Percentiles rank a stretch among this genome's conserved stretches.
These are phyloP conservation scores for Piper betle DNA, from an alignment of 164 flowering plant species.

Conservation along the genomic window DNA sequence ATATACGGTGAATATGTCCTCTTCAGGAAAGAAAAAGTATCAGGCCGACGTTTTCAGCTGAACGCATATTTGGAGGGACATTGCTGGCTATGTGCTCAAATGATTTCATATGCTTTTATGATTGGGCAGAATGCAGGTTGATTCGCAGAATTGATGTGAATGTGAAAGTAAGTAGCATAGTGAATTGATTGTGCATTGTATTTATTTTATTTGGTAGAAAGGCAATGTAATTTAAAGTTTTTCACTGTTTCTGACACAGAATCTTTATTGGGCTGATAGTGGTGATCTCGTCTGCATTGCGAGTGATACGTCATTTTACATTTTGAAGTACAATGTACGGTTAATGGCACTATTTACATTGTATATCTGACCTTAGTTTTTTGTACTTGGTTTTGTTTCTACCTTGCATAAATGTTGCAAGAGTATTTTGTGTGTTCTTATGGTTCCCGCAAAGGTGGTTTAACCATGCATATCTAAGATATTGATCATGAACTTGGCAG, in stretches of 20 bases:
- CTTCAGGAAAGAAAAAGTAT: slow-evolving; percentile 87
- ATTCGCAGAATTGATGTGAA: slow-evolving; percentile 84
- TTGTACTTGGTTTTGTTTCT: not conserved
- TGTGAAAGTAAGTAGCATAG: slow-evolving; percentile 54
- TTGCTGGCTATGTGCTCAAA: slow-evolving; percentile 91
- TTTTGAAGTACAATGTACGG: slow-evolving; percentile 89
- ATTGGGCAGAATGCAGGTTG: slow-evolving; percentile 97
- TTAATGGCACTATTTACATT: not conserved
- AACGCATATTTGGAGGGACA: slow-evolving; percentile 80
- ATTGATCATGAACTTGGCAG: slow-evolving; percentile 27
- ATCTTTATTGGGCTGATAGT: slow-evolving; percentile 98
- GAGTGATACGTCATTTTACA: slow-evolving; percentile 83
- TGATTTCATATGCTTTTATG: slow-evolving; percentile 95
- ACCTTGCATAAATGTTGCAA: not conserved
- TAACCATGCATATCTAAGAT: no score
- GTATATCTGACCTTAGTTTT: not conserved
- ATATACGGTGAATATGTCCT: not conserved
- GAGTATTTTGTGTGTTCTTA: not conserved
- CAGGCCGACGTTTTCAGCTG: slow-evolving; percentile 91
- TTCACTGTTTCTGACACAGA: slow-evolving; percentile 29
- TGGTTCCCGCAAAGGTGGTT: no score
- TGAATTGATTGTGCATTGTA: not conserved
- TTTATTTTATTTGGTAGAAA: not conserved
- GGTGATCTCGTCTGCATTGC: slow-evolving; percentile 94
- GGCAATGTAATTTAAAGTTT: not conserved